These are phyloP conservation scores for Hydnum rufescens DNA, from an alignment of 768 basidiomycete genomes.

Conservation along the genomic window DNA sequence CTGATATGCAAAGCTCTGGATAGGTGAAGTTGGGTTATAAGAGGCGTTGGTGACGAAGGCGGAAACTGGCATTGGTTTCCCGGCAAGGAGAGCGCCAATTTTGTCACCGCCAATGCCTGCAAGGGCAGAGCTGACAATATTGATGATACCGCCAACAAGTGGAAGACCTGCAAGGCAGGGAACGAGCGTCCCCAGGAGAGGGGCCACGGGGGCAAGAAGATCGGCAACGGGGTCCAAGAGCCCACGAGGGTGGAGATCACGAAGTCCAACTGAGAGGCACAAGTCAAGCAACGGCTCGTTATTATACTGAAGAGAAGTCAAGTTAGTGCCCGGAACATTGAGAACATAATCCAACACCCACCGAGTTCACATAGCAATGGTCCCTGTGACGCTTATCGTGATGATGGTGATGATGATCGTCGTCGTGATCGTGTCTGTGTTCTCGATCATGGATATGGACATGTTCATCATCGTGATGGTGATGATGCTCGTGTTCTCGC, in stretches of 20 bases:
- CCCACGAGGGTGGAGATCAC: background rate
- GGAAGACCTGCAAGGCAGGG: background rate
- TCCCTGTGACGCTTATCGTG: background rate
- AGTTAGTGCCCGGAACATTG: background rate
- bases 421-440: background rate
- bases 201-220: background rate
- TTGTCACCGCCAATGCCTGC: background rate
- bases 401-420: background rate
- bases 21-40: background rate
- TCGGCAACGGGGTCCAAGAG: background rate
- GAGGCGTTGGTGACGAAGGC: background rate
- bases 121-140: background rate
- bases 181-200: background rate
- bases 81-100: background rate
- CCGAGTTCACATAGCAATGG: background rate
- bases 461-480: background rate
- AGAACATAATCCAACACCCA: background rate
- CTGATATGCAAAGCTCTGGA: background rate
- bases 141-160: background rate
- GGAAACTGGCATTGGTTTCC: background rate
- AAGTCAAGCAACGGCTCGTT: background rate
- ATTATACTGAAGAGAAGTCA: background rate
- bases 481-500: background rate
- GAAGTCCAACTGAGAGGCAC: background rate
- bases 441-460: background rate